phyloP scores from a whole-genome alignment of 179 eudicot genomes.

The Actinidia arguta region DNA sequence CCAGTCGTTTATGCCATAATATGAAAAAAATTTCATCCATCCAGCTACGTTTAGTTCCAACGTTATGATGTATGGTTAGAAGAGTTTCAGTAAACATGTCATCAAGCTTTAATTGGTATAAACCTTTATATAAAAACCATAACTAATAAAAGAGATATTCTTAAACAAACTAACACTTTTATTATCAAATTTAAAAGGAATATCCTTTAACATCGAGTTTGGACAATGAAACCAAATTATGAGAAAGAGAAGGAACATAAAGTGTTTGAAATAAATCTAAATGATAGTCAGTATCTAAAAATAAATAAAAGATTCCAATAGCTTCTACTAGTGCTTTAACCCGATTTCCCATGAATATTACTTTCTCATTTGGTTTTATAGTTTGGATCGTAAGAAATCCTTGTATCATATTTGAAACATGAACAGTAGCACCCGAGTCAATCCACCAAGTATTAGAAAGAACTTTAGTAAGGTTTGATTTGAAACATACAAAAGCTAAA shows the following conservation, averaged over 20 bases:
- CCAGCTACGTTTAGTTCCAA: too few relatives aligned
- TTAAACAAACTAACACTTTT: neutral
- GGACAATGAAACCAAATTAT: too few relatives aligned
- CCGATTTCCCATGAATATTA: neutral
- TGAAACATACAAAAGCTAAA: neutral
- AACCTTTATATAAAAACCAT: too few relatives aligned
- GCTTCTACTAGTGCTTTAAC: neutral
- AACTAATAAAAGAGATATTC: too few relatives aligned
- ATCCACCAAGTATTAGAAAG: neutral
- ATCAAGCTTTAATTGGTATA: too few relatives aligned
- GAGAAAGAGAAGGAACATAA: too few relatives aligned
- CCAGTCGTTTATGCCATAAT: too few relatives aligned
- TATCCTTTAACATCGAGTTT: too few relatives aligned
- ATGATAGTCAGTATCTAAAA: neutral
- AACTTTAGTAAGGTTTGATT: neutral
- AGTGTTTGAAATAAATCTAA: neutral
- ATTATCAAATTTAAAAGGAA: too few relatives aligned
- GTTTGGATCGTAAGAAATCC: neutral
- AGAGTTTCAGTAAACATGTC: too few relatives aligned
- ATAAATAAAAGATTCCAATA: neutral
- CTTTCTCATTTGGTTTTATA: neutral
- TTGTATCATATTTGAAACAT: neutral
- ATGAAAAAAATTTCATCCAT: too few relatives aligned
- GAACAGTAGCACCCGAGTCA: neutral
- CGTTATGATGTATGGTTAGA: too few relatives aligned